phyloP scores from a whole-genome alignment of 2,329 filamentous ascomycete genomes.

The Aureobasidium sp. region DNA sequence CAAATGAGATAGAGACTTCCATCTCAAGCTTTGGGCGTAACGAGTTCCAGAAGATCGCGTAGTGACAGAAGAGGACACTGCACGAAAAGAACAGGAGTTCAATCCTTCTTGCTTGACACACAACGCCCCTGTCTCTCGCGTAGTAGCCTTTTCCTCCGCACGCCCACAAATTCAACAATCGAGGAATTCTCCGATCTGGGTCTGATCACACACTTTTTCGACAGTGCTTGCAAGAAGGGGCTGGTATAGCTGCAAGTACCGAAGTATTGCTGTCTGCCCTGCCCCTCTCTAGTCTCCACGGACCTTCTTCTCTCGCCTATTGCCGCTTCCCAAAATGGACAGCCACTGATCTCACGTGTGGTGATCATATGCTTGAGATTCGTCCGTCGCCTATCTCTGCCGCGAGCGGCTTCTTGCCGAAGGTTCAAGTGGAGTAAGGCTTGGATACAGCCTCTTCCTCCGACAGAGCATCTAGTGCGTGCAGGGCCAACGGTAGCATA shows the following conservation, averaged over 20 bases:
- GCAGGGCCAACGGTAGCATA: neutral
- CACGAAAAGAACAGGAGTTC: neutral
- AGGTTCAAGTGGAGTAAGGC: neutral
- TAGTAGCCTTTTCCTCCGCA: neutral
- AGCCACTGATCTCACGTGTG: neutral
- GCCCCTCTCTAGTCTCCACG: neutral
- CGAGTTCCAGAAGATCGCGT: neutral
- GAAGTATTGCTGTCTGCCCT: neutral
- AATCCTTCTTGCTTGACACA: neutral
- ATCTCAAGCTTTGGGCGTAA: neutral
- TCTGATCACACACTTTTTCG: neutral
- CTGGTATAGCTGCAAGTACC: neutral
- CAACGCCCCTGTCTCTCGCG: neutral
- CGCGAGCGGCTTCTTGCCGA: neutral
- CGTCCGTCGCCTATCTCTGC: neutral
- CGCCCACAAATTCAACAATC: neutral
- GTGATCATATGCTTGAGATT: neutral
- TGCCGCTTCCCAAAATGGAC: neutral
- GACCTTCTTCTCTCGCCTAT: neutral
- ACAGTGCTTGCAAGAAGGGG: neutral
- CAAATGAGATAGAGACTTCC: neutral
- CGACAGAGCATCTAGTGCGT: neutral
- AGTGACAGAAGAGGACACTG: neutral
- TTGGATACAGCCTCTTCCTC: neutral
- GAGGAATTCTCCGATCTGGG: neutral